Evolutionary conservation across 768 basidiomycete species (phyloP), one percentile per base, ranked within the genome.

Genomic region (Tremella yokohamensis): DNA sequence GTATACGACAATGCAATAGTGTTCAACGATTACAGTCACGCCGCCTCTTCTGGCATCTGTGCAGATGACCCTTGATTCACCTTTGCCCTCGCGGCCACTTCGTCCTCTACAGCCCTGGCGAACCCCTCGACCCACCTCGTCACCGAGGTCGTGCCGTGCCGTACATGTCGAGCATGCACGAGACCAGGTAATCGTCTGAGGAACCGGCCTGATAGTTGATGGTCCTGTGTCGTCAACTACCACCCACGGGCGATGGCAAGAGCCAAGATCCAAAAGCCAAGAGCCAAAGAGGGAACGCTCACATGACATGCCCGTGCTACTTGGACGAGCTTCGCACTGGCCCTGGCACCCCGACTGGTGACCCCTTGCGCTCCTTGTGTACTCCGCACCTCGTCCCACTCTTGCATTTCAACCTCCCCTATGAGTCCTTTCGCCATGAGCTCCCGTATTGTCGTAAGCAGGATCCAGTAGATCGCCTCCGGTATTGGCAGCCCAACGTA

Each of bases 161-260:
- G 19, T 37, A 97, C 85, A 72, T 90, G 86, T 8, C 84, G 82
- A 3, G 94, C 90, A 47, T 96, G 84, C 1, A 93, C 90, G 18
- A 98, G 83, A 47, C 98, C 90, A 2, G 96, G 96, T n/a, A 99
- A 81, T 7, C 92, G 85, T 12, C 96, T 84, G 12, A 99, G 81
- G 0, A 89, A 86, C 37, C 96, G 86, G 13, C 96, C 96, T 15
- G 93, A 96, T 81, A 98, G 84, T n/a, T 83, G 83, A 73, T 90
- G 53, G 7, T 49, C 19, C 59, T 85, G 16, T 51, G 26, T 9
- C 1, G 20, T 37, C 19, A 37, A 54, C 24, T 24, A 50, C 42
- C 49, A 8, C n/a, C 2, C 16, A 42, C 2, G 50, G n/a, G 26
- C 37, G 20, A 48, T n/a, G n/a, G n/a, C n/a, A n/a, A n/a, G n/a